Conservation (phyloP, 2,329 filamentous ascomycete genomes). For the Beauveria brongniartii region DNA sequence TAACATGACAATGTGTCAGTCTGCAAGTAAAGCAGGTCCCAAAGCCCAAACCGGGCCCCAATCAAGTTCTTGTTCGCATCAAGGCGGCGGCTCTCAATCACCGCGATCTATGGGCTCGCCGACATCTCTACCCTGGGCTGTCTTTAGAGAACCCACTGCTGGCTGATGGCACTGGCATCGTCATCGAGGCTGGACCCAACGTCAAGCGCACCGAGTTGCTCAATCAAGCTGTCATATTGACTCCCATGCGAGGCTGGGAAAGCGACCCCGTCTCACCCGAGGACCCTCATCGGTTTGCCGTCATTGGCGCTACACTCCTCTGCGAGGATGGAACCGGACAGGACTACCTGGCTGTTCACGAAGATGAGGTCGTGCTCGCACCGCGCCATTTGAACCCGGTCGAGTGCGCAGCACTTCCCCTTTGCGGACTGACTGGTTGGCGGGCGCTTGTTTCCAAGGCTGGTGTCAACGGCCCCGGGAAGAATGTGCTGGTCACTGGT, state of each 20-base stretch:
- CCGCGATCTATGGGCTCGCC: constrained; percentile 87
- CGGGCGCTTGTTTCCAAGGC: constrained; percentile 75
- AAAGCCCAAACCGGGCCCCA: constrained; percentile 53
- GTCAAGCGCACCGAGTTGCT: constrained; percentile 31
- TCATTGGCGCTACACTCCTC: constrained; percentile 60
- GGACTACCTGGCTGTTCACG: constrained; percentile 63
- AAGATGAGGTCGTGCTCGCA: constrained; percentile 65
- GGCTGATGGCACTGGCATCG: constrained; percentile 72
- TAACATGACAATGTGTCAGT: constrained; percentile 23
- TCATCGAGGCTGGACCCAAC: constrained; percentile 54
- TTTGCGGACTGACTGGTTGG: constrained; percentile 85
- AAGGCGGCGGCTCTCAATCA: constrained; percentile 83
- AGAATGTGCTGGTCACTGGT: constrained; percentile 78
- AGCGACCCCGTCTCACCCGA: constrained; percentile 67
- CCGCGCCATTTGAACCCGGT: constrained; percentile 62
- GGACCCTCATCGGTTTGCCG: constrained; percentile 45
- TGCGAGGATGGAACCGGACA: constrained; percentile 58
- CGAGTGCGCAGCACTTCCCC: constrained; percentile 75
- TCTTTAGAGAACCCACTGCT: constrained; percentile 72
- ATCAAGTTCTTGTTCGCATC: constrained; percentile 67
- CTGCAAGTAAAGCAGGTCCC: constrained; percentile 54
- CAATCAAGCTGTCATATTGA: constrained; percentile 66
- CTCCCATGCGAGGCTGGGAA: constrained; percentile 72
- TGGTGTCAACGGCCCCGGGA: constrained; percentile 51
- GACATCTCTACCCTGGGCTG: constrained; percentile 81